phyloP scores from a whole-genome alignment of 2,329 filamentous ascomycete genomes.

The Rhynchosporium agropyri region DNA sequence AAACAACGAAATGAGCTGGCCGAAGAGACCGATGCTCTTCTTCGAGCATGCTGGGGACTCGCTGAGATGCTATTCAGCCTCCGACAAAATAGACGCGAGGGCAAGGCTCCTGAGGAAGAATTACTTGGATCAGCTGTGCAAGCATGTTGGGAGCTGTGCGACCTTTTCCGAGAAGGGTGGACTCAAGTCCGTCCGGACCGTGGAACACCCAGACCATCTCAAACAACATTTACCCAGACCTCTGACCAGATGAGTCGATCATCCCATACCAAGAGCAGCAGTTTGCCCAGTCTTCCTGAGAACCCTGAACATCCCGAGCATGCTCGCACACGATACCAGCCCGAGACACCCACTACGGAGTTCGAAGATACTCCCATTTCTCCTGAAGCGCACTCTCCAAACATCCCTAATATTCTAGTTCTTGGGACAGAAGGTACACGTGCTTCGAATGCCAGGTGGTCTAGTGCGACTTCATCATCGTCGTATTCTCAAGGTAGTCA shows the following conservation, averaged over 20 bases:
- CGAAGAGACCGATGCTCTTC: conserved; percentile 80
- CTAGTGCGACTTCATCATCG: conserved; percentile 76
- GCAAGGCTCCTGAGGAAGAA: conserved; percentile 75
- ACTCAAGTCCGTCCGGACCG: conserved; percentile 84
- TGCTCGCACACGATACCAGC: conserved; percentile 48
- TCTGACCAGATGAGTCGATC: conserved; percentile 52
- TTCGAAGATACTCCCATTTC: conserved; percentile 90
- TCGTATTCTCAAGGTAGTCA: conserved; percentile 76
- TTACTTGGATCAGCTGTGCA: conserved; percentile 85
- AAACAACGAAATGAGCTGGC: conserved; percentile 81
- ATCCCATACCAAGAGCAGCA: conserved; percentile 43
- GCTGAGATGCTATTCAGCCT: conserved; percentile 93
- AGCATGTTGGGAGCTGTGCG: conserved; percentile 92
- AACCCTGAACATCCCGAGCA: conserved; percentile 45
- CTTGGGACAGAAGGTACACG: conserved; percentile 70
- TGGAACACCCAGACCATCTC: conserved; percentile 80
- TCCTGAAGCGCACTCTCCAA: conserved; percentile 73
- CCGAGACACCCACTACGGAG: conserved; percentile 92
- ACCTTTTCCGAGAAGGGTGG: conserved; percentile 92
- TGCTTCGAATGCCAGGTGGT: conserved; percentile 72
- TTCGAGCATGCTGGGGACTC: conserved; percentile 85
- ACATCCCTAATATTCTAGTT: conserved; percentile 85
- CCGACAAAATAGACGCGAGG: conserved; percentile 77
- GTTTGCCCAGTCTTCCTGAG: conserved; percentile 52
- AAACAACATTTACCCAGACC: conserved; percentile 70